Conservation (phyloP, 495 filamentous ascomycete genomes). For the Penicillium riverlandense region DNA sequence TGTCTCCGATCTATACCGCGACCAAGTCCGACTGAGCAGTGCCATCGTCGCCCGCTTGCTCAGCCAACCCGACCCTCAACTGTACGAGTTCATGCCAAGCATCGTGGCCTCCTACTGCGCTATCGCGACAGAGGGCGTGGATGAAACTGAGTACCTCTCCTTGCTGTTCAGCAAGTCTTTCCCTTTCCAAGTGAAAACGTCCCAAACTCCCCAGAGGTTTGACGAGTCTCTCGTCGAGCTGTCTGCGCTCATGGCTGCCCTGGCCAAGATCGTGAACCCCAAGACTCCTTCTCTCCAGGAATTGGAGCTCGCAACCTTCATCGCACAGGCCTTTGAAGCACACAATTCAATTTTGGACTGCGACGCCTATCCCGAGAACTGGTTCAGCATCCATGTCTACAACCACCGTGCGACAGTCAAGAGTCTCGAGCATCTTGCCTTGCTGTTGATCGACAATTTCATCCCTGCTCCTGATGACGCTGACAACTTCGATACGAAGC, state of each 20-base stretch:
- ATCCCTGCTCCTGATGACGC: constrained; percentile 87
- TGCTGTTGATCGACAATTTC: constrained; percentile 68
- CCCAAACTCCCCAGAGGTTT: constrained; percentile 55
- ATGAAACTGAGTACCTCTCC: constrained; percentile 64
- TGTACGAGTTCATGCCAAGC: constrained; percentile 83
- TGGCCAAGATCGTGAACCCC: constrained; percentile 57
- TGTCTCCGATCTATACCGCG: constrained; percentile 79
- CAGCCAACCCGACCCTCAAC: constrained; percentile 66
- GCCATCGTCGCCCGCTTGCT: constrained; percentile 83
- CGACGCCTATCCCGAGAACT: constrained; percentile 81
- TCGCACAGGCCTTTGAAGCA: constrained; percentile 65
- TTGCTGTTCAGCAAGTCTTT: constrained; percentile 85
- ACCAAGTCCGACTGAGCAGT: constrained; percentile 88
- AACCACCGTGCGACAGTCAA: constrained; percentile 89
- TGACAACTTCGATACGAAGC: constrained; percentile 82
- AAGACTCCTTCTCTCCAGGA: constrained; percentile 55
- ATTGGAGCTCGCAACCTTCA: constrained; percentile 64
- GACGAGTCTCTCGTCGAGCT: constrained; percentile 90
- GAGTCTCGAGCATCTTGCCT: constrained; percentile 74
- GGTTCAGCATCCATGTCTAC: constrained; percentile 91
- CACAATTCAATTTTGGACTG: constrained; percentile 84
- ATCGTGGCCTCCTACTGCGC: constrained; percentile 82
- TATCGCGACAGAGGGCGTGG: constrained; percentile 56
- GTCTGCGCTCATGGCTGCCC: constrained; percentile 75
- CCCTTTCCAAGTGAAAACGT: constrained; percentile 73